Base-by-base conservation (phyloP, 2,329 filamentous ascomycete genomes). In the Coniochaeta sp. region DNA sequence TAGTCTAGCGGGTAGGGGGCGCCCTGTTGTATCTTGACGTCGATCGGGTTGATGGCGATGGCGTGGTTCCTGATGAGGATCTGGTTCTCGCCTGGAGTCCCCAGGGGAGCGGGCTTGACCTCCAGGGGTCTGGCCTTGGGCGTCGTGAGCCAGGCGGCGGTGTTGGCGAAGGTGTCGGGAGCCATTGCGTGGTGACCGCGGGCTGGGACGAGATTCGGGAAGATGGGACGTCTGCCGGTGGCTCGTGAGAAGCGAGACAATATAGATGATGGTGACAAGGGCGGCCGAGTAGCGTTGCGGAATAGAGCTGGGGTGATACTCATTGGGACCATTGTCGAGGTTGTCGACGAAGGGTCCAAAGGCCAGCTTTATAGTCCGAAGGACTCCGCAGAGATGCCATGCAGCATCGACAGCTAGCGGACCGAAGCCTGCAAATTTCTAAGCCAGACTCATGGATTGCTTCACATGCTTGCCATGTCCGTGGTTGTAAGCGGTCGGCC, bases 11-110 rank as follows among this genome's bases (percentile, higher is more conserved):
- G 36, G 52, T 74, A 67, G 19, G 62, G 55, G 16, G 52, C 40
- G 9, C 54, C 34, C 34, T 72, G 6, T 56, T 72, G 70, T 59
- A 72, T 67, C 7, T 64, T 64, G 57, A 61, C 65, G 62, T 74
- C 71, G 30, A 73, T 44, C 64, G 67, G 60, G 70, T 71, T 72
- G 59, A 73, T 65, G 14, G 69, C 70, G 42, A 71, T 61, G 32
- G 69, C 66, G 44, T 57, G 59, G 60, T 66, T 68, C 42, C 62
- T 64, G 28, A 72, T 60, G 22, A 70, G 58, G 42, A 70, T 62
- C 58, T 70, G 64, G 38, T 26, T 28, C 19, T n/a, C 34, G 34
- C 36, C 19, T 50, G 58, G 50, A 9, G 52, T 10, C 30, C 22
- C 36, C 16, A 54, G n/a, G 26, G 58, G 34, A 19, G 58, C 58